Conservation (phyloP, 805 yeast species). For the Candida parachauliodes region DNA sequence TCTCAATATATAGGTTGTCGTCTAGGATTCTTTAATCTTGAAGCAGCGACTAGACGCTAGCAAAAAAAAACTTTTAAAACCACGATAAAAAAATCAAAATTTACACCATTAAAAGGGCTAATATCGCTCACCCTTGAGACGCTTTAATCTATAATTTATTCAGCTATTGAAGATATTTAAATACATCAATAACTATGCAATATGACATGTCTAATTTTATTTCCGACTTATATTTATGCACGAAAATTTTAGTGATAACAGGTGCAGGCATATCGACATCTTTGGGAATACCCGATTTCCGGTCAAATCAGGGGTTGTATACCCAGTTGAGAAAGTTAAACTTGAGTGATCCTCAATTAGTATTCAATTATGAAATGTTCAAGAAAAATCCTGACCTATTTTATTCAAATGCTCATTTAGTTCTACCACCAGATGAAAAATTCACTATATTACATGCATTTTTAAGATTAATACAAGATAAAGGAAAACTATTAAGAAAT, state of each 20-base stretch:
- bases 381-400: slow-evolving; percentile 36
- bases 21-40: no score
- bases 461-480: slow-evolving; percentile 31
- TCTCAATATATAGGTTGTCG: no score
- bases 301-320: slow-evolving; percentile 65
- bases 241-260: slow-evolving; percentile 37
- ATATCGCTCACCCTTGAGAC: no score
- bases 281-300: slow-evolving; percentile 43
- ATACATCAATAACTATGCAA: background rate
- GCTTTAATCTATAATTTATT: no score
- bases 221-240: slow-evolving; percentile 23
- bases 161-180: no score
- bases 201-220: slow-evolving; percentile 13
- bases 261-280: slow-evolving; percentile 47
- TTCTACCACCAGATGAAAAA: slow-evolving; percentile 35
- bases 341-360: slow-evolving; percentile 42
- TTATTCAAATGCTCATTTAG: slow-evolving; percentile 42
- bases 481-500: slow-evolving; percentile 36
- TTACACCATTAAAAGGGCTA: background rate
- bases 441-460: slow-evolving; percentile 39
- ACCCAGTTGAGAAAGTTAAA: slow-evolving; percentile 42
- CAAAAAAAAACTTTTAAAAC: no score
- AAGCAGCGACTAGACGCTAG: no score
- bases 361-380: slow-evolving; percentile 38
- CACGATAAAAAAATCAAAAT: no score